A percentile compares a stretch with the other conserved stretches of the same genome.
Conservation (phyloP, 2,329 filamentous ascomycete genomes). For the Myriangium duriaei region DNA sequence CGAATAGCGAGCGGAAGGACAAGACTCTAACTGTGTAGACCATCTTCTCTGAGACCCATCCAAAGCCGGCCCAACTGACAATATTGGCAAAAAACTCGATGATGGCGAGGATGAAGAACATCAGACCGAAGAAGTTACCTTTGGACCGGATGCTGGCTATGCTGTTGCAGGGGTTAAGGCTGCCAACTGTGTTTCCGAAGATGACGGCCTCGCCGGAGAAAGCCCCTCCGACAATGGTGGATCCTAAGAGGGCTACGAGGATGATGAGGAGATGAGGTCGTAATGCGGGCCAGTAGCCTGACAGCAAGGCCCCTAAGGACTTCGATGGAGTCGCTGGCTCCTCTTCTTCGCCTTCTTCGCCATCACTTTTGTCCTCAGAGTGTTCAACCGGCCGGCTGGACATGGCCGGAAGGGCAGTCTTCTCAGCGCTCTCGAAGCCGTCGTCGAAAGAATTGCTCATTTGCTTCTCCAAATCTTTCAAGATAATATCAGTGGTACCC, state of each 20-base stretch:
- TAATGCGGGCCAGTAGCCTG: conserved; percentile 27
- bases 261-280: conserved; percentile 33
- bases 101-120: conserved; percentile 49
- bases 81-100: conserved; percentile 51
- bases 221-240: conserved; percentile 43
- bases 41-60: conserved; percentile 49
- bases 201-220: conserved; percentile 47
- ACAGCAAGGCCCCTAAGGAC: conserved; percentile 20
- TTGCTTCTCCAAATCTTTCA: conserved; percentile 1
- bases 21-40: conserved; percentile 51
- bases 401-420: conserved; percentile 2
- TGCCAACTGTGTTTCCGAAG: conserved; percentile 49
- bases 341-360: neutral
- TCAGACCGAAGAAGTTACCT: conserved; percentile 43
- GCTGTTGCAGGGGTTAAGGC: conserved; percentile 41
- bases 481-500: neutral
- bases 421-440: conserved; percentile 2
- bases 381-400: neutral
- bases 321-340: conserved; percentile 16
- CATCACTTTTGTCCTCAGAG: too few species aligned
- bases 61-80: conserved; percentile 46
- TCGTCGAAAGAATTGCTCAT: conserved; percentile 6
- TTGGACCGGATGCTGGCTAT: conserved; percentile 35
- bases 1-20: conserved; percentile 51
- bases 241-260: conserved; percentile 17